Conservation (phyloP, 768 basidiomycete genomes). For the Lentinula boryana region DNA sequence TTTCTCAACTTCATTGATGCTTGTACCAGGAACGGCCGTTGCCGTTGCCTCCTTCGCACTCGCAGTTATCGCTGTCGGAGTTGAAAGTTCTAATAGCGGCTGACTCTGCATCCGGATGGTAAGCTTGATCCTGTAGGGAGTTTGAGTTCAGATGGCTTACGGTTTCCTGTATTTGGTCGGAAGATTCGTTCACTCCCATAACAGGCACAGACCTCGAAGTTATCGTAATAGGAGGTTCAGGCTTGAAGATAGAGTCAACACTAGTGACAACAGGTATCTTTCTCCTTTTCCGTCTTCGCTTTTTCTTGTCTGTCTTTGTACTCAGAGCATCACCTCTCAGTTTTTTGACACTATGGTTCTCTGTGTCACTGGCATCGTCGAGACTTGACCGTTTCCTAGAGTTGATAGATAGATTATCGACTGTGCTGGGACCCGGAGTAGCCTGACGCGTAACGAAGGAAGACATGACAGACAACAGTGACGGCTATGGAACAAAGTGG, state of each 20-base stretch:
- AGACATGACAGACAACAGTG: not conserved
- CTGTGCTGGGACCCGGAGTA: not conserved
- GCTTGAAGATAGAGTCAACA: not conserved
- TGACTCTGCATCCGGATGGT: not conserved
- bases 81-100: not conserved
- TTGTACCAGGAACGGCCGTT: not conserved
- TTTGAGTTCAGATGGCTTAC: not conserved
- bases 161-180: not conserved
- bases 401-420: not conserved
- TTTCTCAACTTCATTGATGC: not conserved
- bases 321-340: not conserved
- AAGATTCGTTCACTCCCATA: not conserved
- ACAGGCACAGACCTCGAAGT: not conserved
- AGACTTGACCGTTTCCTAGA: not conserved
- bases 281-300: slow-evolving; percentile 6
- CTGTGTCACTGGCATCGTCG: not conserved
- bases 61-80: not conserved
- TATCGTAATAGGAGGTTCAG: not conserved
- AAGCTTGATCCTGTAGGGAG: not conserved
- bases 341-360: not conserved
- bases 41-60: not conserved
- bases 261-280: not conserved
- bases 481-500: not conserved
- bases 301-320: slow-evolving; percentile 6
- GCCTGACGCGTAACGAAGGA: slow-evolving; percentile 1